Conservation (phyloP, 1,284 basidiomycete genomes). For the Sporisorium exsertum region DNA sequence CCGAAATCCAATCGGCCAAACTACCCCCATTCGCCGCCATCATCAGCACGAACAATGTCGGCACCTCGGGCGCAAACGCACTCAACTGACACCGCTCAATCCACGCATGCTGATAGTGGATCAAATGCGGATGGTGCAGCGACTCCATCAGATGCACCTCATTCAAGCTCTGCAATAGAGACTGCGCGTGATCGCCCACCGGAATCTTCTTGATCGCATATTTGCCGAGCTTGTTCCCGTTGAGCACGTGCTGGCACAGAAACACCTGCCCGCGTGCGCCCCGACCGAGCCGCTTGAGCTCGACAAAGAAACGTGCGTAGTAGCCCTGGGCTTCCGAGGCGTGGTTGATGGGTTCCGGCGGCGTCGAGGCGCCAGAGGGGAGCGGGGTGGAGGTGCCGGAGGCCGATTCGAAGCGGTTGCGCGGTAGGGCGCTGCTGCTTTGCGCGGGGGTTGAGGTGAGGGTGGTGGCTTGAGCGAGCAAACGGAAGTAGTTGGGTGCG, state of each 20-base stretch:
- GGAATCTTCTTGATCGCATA: slow-evolving; percentile 92
- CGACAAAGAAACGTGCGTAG: slow-evolving; percentile 82
- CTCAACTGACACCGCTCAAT: slow-evolving; percentile 74
- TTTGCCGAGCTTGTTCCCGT: slow-evolving; percentile 80
- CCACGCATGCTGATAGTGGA: slow-evolving; percentile 96
- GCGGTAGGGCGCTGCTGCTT: neutral
- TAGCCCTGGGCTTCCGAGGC: slow-evolving; percentile 70
- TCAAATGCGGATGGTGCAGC: slow-evolving; percentile 89
- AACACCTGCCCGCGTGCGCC: slow-evolving; percentile 91
- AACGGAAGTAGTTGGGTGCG: slow-evolving; percentile 61
- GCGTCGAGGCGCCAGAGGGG: slow-evolving; percentile 10
- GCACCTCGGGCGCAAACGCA: slow-evolving; percentile 59
- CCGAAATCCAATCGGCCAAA: slow-evolving; percentile 63
- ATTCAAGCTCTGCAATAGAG: slow-evolving; percentile 53
- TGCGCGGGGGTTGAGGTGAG: slow-evolving; percentile 7
- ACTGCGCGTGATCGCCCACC: slow-evolving; percentile 76
- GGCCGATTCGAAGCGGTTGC: slow-evolving; percentile 29
- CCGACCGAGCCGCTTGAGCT: slow-evolving; percentile 86
- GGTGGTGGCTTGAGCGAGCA: slow-evolving; percentile 48
- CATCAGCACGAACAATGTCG: slow-evolving; percentile 66
- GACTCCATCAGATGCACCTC: slow-evolving; percentile 84
- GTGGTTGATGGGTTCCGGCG: slow-evolving; percentile 29
- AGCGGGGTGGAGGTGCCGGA: slow-evolving; percentile 29
- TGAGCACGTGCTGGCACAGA: slow-evolving; percentile 84
- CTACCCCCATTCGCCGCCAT: slow-evolving; percentile 68